Evolutionary conservation across 1,139 yeast genomes (phyloP).

Genomic region (Candida pseudocylindracea): DNA sequence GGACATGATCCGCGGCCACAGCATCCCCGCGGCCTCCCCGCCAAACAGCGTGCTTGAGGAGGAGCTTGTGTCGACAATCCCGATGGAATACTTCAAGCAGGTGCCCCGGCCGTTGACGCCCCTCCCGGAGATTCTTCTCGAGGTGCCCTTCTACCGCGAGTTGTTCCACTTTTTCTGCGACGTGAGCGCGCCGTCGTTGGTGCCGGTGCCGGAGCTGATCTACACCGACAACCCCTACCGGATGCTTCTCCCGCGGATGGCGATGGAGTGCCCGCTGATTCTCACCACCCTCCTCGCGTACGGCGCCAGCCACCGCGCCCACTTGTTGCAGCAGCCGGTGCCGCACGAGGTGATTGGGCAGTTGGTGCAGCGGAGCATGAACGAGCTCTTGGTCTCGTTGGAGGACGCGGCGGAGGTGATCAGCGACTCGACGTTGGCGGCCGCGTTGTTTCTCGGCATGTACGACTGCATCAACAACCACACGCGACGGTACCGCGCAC

Average conservation of each 20-base stretch:
- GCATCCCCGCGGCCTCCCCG: no score
- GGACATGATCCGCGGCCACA: no score
- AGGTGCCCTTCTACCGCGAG: conserved; percentile 35
- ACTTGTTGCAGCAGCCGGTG: conserved; percentile 10
- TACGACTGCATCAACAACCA: conserved; percentile 36
- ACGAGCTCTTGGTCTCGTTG: conserved; percentile 27
- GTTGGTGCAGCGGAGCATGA: conserved; percentile 30
- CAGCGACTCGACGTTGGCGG: conserved; percentile 45
- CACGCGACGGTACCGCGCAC: conserved; percentile 17
- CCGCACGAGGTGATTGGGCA: conserved; percentile 19
- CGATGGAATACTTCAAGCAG: no score
- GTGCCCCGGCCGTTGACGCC: conserved; percentile 9
- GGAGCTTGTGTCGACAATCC: no score
- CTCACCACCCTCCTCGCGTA: conserved; percentile 43
- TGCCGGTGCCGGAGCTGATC: conserved; percentile 40
- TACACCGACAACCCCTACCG: conserved; percentile 49
- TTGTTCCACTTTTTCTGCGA: conserved; percentile 42
- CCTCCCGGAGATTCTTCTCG: conserved; percentile 31
- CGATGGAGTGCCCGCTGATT: conserved; percentile 35
- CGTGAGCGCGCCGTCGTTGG: conserved; percentile 37
- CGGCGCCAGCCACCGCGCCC: conserved; percentile 30
- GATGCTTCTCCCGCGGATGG: conserved; percentile 44
- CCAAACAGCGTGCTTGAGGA: no score
- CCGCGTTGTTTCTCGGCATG: conserved; percentile 38
- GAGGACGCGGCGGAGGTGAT: conserved; percentile 29